Base-by-base conservation (phyloP, 2,329 filamentous ascomycete genomes). In the Chaetomium strumarium region DNA sequence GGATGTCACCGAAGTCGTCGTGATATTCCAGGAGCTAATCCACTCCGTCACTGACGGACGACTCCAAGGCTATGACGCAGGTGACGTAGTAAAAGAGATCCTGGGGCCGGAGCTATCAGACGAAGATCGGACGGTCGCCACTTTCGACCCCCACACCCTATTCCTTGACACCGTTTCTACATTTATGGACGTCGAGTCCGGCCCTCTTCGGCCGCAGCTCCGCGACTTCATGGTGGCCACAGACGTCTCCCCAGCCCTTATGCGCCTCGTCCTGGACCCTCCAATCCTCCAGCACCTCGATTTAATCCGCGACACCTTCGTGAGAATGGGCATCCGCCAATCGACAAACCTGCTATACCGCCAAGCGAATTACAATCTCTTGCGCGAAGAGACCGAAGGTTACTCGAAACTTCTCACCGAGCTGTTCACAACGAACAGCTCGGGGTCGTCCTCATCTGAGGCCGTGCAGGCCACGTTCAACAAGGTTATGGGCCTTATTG, bases 321-420 rank as follows among this genome's bases (percentile, higher is more conserved):
- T 80, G 52, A 85, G 85, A 60, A 83, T 93, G 66, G 86, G 86
- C 14, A 90, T 96, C 59, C 85, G 92, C 51, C 90, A 95, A 64
- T 88, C 91, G 45, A 99, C 93, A 8, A 95, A 96, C 62, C 77
- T 93, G 5, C 79, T 99, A 0, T 99, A 99, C 68, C 86, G 91
- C 55, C 93, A 97, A 70, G 90, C 92, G 13, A 97, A 96, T 68
- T 97, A 96, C 75, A 99, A 99, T 64, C 74, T 99, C 8, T 75
- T 99, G 17, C 85, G 93, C 41, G 93, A 99, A 72, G 93, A 99
- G 70, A 90, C 90, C 0, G 93, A 99, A 70, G 93, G 95, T 38
- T 99, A 96, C 66, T 91, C 93, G 0, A 99, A 99, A 68, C 81
- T 99, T 43, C 84, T 96, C 55, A 96, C 92, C 0, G 93, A 99